These are phyloP conservation scores for Apiospora hydei DNA, from an alignment of 2,329 filamentous ascomycete genomes.

Conservation along the genomic window DNA sequence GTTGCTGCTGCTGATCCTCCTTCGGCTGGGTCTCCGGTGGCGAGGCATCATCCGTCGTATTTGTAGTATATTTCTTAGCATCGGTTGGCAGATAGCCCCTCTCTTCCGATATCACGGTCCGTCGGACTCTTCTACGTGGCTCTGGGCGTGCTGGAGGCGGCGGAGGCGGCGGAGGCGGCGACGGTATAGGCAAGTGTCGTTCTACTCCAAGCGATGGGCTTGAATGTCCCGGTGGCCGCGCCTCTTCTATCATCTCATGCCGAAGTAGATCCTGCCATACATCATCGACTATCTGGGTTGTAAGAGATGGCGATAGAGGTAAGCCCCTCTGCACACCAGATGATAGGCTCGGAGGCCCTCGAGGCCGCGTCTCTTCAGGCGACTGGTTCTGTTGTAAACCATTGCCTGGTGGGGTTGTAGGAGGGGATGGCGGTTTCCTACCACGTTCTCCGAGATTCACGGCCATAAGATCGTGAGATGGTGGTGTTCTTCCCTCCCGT, in stretches of 20 bases:
- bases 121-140: background rate
- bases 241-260: background rate
- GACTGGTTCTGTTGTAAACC: background rate
- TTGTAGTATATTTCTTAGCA: background rate
- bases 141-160: background rate
- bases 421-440: background rate
- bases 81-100: conserved; percentile 25
- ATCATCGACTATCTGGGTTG: background rate
- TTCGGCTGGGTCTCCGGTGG: background rate
- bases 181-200: background rate
- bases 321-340: background rate
- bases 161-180: conserved; percentile 19
- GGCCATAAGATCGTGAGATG: background rate
- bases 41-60: background rate
- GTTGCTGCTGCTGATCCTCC: conserved; percentile 6
- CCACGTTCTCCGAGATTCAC: background rate
- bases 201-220: background rate
- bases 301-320: background rate
- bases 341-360: background rate
- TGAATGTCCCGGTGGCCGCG: conserved; percentile 8
- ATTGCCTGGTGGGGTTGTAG: background rate
- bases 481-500: background rate
- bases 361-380: conserved; percentile 15
- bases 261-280: background rate
- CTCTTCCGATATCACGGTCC: conserved; percentile 10